phyloP scores from a whole-genome alignment of 768 basidiomycete genomes.

The Pulveroboletus frians region DNA sequence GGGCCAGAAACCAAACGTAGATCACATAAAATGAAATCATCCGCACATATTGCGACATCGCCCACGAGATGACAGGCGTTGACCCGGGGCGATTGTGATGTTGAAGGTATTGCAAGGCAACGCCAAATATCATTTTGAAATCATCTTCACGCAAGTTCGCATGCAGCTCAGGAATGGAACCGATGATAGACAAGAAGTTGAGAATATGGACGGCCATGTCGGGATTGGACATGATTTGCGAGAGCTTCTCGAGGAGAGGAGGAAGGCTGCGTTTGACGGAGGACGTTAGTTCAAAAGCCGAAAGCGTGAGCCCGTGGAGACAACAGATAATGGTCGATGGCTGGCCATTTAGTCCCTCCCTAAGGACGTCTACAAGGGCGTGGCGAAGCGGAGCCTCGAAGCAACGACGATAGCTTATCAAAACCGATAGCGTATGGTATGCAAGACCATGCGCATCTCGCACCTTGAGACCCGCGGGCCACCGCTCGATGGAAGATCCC shows the following conservation, averaged over 20 bases:
- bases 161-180: conserved; percentile 72
- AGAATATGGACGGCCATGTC: conserved; percentile 95
- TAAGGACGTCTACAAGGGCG: conserved; percentile 67
- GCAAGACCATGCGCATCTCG: conserved; percentile 85
- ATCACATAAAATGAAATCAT: conserved; percentile 86
- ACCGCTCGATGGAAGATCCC: conserved; percentile 50
- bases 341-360: conserved; percentile 63
- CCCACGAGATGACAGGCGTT: conserved; percentile 67
- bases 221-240: conserved; percentile 91
- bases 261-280: conserved; percentile 78
- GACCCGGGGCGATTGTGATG: conserved; percentile 71
- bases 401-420: conserved; percentile 80
- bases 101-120: conserved; percentile 90
- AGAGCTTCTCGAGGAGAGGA: conserved; percentile 78
- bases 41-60: conserved; percentile 86
- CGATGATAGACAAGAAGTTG: conserved; percentile 83
- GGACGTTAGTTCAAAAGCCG: conserved; percentile 79
- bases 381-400: conserved; percentile 67
- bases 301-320: conserved; percentile 82
- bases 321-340: conserved; percentile 81
- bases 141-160: conserved; percentile 88
- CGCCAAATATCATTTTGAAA: conserved; percentile 90
- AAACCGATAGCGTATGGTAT: conserved; percentile 80
- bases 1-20: conserved; percentile 90
- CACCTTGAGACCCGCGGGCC: conserved; percentile 57